A percentile compares a stretch with the other conserved stretches of the same genome.
These are phyloP conservation scores for Fraxinus angustifolia DNA, from an alignment of 305 asterid species.

Conservation along the genomic window DNA sequence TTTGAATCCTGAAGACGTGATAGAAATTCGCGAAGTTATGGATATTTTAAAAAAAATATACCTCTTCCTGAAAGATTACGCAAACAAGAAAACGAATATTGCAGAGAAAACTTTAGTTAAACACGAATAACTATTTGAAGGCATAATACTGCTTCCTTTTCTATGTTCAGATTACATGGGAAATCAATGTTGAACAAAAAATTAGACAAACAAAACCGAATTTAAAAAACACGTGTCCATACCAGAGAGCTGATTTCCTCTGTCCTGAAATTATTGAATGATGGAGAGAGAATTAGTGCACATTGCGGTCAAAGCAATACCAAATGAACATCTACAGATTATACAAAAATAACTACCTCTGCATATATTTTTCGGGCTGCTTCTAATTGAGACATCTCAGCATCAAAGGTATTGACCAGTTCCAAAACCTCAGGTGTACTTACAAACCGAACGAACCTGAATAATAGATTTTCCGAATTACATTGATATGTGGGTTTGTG, in stretches of 20 bases:
- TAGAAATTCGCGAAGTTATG: no score
- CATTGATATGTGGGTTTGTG: constrained; percentile 8
- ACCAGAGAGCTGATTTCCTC: constrained; percentile 59
- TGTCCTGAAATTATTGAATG: constrained; percentile 60
- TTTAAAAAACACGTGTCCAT: constrained; percentile 24
- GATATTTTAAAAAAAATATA: not conserved
- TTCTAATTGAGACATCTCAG: constrained; percentile 92
- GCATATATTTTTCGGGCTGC: constrained; percentile 82
- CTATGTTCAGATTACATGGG: constrained; percentile 6
- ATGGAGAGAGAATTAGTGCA: constrained; percentile 26
- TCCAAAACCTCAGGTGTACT: constrained; percentile 91
- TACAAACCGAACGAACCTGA: constrained; percentile 89
- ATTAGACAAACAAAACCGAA: constrained; percentile 10
- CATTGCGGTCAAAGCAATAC: constrained; percentile 12
- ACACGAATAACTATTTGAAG: not conserved
- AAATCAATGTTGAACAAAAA: constrained; percentile 14
- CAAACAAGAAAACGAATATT: not conserved
- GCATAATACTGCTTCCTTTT: not conserved
- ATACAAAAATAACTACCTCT: constrained; percentile 40
- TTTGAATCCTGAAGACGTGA: no score
- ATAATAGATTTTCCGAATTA: constrained; percentile 9
- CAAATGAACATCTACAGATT: constrained; percentile 7
- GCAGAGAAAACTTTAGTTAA: not conserved
- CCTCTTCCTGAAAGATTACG: not conserved
- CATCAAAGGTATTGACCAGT: constrained; percentile 65